Conservation (phyloP, 2,329 filamentous ascomycete species). For the Pezicula carpinea region DNA sequence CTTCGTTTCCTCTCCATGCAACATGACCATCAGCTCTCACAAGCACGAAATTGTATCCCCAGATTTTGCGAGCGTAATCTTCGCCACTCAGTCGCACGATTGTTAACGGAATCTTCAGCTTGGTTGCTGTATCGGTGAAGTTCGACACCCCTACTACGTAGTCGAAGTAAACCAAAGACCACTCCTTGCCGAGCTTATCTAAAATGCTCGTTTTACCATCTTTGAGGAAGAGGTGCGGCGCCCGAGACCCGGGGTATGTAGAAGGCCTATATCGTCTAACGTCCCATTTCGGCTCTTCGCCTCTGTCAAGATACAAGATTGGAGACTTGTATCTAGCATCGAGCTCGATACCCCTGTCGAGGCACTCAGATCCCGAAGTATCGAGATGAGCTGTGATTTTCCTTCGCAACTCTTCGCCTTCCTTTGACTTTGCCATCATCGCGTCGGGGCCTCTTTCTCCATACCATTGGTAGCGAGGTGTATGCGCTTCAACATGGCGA, state of each 20-base stretch:
- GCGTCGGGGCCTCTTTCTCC: neutral
- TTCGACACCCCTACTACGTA: no score
- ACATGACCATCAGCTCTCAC: neutral
- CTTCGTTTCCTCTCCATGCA: neutral
- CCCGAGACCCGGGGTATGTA: conserved; percentile 7
- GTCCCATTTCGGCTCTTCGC: conserved; percentile 1
- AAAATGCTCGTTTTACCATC: conserved; percentile 9
- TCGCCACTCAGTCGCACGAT: neutral
- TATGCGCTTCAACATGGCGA: neutral
- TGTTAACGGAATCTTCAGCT: neutral
- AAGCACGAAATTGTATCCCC: neutral
- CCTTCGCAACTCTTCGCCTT: neutral
- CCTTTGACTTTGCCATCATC: neutral
- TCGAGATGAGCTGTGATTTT: neutral
- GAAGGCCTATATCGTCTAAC: neutral
- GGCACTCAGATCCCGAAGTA: neutral
- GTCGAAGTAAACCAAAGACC: conserved; percentile 1
- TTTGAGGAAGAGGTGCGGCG: conserved; percentile 9
- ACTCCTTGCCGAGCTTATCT: conserved; percentile 3
- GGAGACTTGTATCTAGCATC: conserved; percentile 3
- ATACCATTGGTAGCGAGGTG: neutral
- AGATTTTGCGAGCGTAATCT: neutral
- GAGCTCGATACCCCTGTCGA: conserved; percentile 4
- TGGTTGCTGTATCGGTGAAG: neutral
- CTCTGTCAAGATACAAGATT: neutral